Percentiles rank a stretch among this genome's conserved stretches.
Conservation (phyloP, 2,329 filamentous ascomycete species). For the Lomentospora prolificans region DNA sequence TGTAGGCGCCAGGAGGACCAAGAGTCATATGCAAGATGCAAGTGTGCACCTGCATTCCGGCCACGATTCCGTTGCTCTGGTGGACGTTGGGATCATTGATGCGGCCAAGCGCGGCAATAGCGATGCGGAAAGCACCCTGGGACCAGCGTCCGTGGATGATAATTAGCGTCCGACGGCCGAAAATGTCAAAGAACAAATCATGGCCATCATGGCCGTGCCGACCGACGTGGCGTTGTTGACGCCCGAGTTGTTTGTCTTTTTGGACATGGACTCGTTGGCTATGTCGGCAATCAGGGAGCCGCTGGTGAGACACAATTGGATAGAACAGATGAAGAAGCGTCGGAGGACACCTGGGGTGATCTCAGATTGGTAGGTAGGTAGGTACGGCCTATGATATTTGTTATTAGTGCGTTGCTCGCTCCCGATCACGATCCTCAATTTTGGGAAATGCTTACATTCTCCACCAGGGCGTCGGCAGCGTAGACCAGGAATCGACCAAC, state of each 20-base stretch:
- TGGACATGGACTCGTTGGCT: constrained; percentile 14
- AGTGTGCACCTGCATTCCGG: constrained; percentile 9
- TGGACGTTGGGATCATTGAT: constrained; percentile 4
- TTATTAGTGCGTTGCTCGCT: too few relatives aligned
- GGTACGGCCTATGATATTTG: constrained; percentile 8
- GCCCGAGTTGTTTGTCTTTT: constrained; percentile 8
- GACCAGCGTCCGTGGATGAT: constrained; percentile 11
- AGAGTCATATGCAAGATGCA: constrained; percentile 11
- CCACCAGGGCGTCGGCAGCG: not conserved
- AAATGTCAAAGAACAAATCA: constrained; percentile 12
- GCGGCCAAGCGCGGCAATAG: constrained; percentile 11
- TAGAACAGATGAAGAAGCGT: constrained; percentile 10
- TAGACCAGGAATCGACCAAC: not conserved
- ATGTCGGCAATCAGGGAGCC: constrained; percentile 15
- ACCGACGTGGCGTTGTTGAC: constrained; percentile 13
- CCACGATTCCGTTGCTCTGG: constrained; percentile 6
- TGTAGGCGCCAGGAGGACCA: constrained; percentile 13
- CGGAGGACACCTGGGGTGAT: constrained; percentile 12
- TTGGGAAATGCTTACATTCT: not conserved
- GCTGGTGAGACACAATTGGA: constrained; percentile 11
- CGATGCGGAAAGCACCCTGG: constrained; percentile 11
- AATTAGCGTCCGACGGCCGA: constrained; percentile 12
- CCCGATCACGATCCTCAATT: too few relatives aligned
- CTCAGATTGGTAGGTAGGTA: constrained; percentile 12
- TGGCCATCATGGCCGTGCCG: constrained; percentile 10